A percentile compares a stretch with the other conserved stretches of the same genome.
Evolutionary conservation across 495 filamentous ascomycete genomes (phyloP).

Genomic region (Hypoxylon fuscum): DNA sequence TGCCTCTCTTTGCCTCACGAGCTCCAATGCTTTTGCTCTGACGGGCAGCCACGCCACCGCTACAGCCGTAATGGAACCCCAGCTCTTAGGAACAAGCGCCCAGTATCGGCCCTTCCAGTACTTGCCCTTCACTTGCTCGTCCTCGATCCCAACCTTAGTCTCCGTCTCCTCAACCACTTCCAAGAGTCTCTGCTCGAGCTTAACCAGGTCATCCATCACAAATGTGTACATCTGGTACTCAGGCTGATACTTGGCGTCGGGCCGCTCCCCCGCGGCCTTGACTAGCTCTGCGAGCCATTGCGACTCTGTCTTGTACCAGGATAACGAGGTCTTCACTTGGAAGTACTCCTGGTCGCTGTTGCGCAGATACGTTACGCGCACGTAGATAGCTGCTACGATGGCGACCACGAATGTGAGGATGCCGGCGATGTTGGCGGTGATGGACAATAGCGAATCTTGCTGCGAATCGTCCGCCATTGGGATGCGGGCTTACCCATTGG

Average conservation of each 20-base stretch:
- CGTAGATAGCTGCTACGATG: conserved; percentile 45
- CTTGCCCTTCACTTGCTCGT: conserved; percentile 7
- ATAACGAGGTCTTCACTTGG: conserved; percentile 47
- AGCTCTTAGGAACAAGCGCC: conserved; percentile 40
- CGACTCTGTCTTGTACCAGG: conserved; percentile 52
- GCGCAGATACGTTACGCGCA: conserved; percentile 45
- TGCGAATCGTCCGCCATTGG: conserved; percentile 37
- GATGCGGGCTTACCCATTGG: background rate
- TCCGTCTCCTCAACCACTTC: conserved; percentile 47
- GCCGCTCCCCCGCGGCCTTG: conserved; percentile 14
- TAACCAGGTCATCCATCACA: conserved; percentile 46
- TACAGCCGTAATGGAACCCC: conserved; percentile 40
- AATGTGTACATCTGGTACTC: conserved; percentile 49
- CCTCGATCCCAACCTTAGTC: conserved; percentile 19
- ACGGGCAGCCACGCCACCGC: conserved; percentile 48
- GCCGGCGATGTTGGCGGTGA: conserved; percentile 46
- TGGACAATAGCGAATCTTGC: conserved; percentile 44
- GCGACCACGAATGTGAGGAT: conserved; percentile 52
- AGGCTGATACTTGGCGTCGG: conserved; percentile 23
- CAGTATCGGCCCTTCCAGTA: no score
- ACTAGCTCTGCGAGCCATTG: conserved; percentile 46
- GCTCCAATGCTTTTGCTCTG: conserved; percentile 50
- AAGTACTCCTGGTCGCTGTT: conserved; percentile 50
- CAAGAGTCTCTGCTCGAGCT: conserved; percentile 46
- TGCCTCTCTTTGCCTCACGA: conserved; percentile 57